Conservation (phyloP, 2,329 filamentous ascomycete genomes). For the Colletotrichum sp. region DNA sequence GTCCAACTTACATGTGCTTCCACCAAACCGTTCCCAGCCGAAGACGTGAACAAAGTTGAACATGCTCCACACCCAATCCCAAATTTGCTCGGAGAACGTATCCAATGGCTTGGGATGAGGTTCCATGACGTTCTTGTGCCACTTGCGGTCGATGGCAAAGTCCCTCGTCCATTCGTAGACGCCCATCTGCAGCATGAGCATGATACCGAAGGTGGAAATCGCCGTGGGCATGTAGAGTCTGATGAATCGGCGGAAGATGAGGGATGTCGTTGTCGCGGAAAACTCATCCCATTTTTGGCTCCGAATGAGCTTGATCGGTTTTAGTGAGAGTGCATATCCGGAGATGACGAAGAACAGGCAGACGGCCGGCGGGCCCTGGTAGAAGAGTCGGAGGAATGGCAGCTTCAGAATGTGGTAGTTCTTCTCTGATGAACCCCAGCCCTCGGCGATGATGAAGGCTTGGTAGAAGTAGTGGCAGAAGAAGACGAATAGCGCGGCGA, state of each 20-base stretch:
- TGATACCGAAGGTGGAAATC: slow-evolving; percentile 54
- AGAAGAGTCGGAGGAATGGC: slow-evolving; percentile 59
- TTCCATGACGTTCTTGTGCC: slow-evolving; percentile 55
- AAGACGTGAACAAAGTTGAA: slow-evolving; percentile 57
- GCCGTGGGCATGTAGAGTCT: slow-evolving; percentile 57
- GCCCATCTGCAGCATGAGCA: slow-evolving; percentile 48
- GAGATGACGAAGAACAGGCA: slow-evolving; percentile 68
- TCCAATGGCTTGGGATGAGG: slow-evolving; percentile 46
- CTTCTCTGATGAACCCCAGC: slow-evolving; percentile 48
- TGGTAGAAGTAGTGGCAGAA: slow-evolving; percentile 64
- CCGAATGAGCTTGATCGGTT: slow-evolving; percentile 52
- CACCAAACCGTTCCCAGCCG: slow-evolving; percentile 53
- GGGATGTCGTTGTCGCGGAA: slow-evolving; percentile 50
- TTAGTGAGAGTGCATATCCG: slow-evolving; percentile 64
- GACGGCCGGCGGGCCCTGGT: slow-evolving; percentile 61
- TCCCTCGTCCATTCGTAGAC: slow-evolving; percentile 53
- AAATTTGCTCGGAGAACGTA: slow-evolving; percentile 43
- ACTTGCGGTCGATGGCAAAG: slow-evolving; percentile 47
- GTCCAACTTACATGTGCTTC: slow-evolving; percentile 43
- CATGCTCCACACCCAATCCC: slow-evolving; percentile 53
- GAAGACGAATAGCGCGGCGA: slow-evolving; percentile 61
- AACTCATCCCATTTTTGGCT: slow-evolving; percentile 43
- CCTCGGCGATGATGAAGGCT: slow-evolving; percentile 54
- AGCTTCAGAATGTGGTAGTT: slow-evolving; percentile 56
- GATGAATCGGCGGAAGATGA: slow-evolving; percentile 56